phyloP scores from a whole-genome alignment of 352 stramenopile genomes.

The Phytophthora constricta region DNA sequence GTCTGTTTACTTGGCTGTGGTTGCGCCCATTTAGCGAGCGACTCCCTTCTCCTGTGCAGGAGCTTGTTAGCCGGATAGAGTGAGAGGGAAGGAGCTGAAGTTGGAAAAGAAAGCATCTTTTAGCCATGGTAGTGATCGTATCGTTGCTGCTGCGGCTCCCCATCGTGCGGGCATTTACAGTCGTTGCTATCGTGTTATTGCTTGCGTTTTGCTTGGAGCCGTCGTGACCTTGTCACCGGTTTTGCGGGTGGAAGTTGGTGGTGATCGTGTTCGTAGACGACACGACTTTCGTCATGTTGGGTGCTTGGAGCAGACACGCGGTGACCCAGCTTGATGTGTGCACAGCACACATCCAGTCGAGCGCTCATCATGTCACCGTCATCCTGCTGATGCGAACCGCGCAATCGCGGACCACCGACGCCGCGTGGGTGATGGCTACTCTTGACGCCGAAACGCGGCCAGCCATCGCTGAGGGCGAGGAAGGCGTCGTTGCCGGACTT shows the following conservation, averaged over 20 bases:
- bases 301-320: background rate
- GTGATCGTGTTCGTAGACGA: background rate
- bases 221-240: background rate
- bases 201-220: background rate
- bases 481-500: background rate
- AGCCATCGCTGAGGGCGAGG: background rate
- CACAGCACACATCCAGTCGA: background rate
- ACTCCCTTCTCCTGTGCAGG: too few relatives aligned
- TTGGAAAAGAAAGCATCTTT: conserved; percentile 28
- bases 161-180: background rate
- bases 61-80: conserved; percentile 30
- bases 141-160: background rate
- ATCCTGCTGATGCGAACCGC: background rate
- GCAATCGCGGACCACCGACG: too few relatives aligned
- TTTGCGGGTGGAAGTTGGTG: background rate
- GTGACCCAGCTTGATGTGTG: background rate
- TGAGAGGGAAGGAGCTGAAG: conserved; percentile 26
- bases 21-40: too few relatives aligned
- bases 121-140: conserved; percentile 12
- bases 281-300: background rate
- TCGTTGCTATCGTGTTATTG: background rate
- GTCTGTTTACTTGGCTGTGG: too few relatives aligned
- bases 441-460: background rate
- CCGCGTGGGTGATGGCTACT: background rate
- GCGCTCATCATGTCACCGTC: background rate